Conservation (phyloP, 306 rosid genomes). For the Gastrolobium bilobum region DNA sequence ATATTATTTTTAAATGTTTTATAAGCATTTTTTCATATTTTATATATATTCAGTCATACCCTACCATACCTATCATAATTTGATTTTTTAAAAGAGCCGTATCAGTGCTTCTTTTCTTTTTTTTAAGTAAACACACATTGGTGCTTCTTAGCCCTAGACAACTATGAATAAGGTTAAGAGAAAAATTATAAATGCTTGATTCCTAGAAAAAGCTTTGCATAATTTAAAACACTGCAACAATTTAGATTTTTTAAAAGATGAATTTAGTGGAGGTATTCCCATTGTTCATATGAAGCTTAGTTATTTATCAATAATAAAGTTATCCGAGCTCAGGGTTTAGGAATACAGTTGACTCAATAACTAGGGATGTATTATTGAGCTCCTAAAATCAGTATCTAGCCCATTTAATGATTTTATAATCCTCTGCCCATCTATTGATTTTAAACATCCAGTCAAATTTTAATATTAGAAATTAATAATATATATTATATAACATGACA, state of each 20-base stretch:
- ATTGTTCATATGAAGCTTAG: not conserved
- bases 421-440: not conserved
- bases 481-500: not conserved
- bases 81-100: too few relatives aligned
- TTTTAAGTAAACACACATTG: too few relatives aligned
- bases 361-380: not conserved
- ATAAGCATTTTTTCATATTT: too few relatives aligned
- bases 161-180: not conserved
- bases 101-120: too few relatives aligned
- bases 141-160: too few relatives aligned
- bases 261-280: not conserved
- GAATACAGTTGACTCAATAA: not conserved
- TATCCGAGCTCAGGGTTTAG: not conserved
- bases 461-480: not conserved
- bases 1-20: too few relatives aligned
- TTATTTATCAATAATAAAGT: not conserved
- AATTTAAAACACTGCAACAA: not conserved
- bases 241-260: not conserved
- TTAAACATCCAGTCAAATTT: not conserved
- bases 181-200: not conserved
- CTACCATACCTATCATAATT: too few relatives aligned
- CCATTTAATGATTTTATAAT: not conserved
- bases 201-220: not conserved
- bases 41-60: too few relatives aligned
- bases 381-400: conserved; percentile 3